Evolutionary conservation across 768 basidiomycete genomes (phyloP), one percentile per base, ranked within the genome.

Genomic region (Pleurotus salmoneostramineus): DNA sequence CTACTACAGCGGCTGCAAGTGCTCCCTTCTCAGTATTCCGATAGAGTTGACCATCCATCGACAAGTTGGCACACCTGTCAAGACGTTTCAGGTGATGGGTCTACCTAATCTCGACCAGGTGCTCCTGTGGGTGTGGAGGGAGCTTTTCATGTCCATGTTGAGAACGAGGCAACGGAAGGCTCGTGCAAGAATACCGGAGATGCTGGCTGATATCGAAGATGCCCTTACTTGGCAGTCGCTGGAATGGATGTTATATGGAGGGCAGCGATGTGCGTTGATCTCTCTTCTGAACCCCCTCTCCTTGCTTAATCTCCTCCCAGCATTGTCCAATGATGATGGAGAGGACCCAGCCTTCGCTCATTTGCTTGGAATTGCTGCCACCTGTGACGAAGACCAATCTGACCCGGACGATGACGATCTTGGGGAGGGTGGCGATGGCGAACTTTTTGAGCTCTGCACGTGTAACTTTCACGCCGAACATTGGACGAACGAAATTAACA

Each of bases 41-140:
- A 57, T 82, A 3, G 65, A 71, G 7, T 56, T 78, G 56, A 65
- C 60, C 5, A 71, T 82, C 54, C 73, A 62, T n/a, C 57, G 61
- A 17, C 71, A 66, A 17, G 62, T 66, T 2, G 76, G 77, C n/a
- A 71, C 70, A 44, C 27, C 68, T 14, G 66, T 80, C 63, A 80
- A 75, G 54, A 68, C 71, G 0, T 82, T 81, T 58, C 55, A 63
- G 3, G 62, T 79, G 46, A 66, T 61, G 11, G 78, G 79, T 17
- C 71, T 71, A 0, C 67, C 71, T 7, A 69, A 73, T 31, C 66
- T 80, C 31, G 70, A 75, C 14, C 61, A 63, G n/a, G 68, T 76
- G 36, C 50, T 77, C 11, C 63, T 86, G 14, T 88, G 85, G 84
- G 80, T 88, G 54, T 88, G 87, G 87, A 77, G 87, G 5, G 88